Evolutionary conservation across 768 basidiomycete genomes (phyloP).

Genomic region (Stropharia rugosoannulata): DNA sequence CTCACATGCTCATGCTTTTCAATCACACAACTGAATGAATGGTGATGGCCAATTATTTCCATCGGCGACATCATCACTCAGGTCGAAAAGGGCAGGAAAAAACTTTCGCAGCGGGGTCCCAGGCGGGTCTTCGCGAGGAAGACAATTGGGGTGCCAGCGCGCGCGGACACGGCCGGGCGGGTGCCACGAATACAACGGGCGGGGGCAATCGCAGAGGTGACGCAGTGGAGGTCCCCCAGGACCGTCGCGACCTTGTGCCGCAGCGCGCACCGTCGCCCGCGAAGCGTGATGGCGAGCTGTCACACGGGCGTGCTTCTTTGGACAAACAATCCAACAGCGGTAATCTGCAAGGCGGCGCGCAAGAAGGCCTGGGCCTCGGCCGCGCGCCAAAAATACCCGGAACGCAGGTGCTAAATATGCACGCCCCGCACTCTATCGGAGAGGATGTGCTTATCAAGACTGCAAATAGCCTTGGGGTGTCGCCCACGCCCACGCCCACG

Average conservation of each 20-base stretch:
- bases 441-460: conserved; percentile 1
- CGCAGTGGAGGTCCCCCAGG: no score
- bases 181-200: neutral
- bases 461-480: neutral
- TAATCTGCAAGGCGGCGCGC: neutral
- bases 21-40: neutral
- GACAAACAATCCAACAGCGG: neutral
- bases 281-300: neutral
- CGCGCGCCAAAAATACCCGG: conserved; percentile 1
- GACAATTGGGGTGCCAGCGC: no score
- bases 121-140: no score
- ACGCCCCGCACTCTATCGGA: neutral
- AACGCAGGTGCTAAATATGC: neutral
- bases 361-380: neutral
- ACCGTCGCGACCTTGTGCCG: neutral
- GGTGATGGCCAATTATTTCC: neutral
- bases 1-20: neutral
- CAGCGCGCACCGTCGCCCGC: neutral
- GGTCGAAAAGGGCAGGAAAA: conserved; percentile 4
- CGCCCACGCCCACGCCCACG: no score
- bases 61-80: neutral
- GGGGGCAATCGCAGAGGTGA: no score
- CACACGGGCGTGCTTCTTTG: neutral
- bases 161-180: neutral
- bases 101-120: neutral